phyloP scores from a whole-genome alignment of 179 eudicot species.

The Carnegiea gigantea region DNA sequence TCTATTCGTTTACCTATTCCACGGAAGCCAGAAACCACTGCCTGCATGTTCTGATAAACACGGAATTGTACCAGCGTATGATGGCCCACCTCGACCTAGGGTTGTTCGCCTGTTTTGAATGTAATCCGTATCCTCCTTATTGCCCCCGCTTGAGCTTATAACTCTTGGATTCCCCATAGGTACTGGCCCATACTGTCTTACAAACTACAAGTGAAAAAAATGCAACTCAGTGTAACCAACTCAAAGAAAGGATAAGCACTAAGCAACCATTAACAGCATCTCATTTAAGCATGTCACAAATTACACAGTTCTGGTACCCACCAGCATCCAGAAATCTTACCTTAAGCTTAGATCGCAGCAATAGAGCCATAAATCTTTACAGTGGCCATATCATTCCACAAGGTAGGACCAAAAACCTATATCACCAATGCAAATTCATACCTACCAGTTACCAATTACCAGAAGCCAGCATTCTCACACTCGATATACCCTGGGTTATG shows the following conservation, averaged over 20 bases:
- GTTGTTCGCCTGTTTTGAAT: constrained; percentile 26
- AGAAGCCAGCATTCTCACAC: not conserved
- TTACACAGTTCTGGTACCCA: not conserved
- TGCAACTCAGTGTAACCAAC: not conserved
- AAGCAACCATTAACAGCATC: not conserved
- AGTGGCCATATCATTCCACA: not conserved
- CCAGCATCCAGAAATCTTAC: not conserved
- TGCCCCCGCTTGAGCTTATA: constrained; percentile 24
- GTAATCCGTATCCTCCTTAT: constrained; percentile 34
- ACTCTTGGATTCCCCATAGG: constrained; percentile 26
- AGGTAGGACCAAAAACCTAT: not conserved
- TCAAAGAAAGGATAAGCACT: not conserved
- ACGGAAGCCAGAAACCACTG: constrained; percentile 48
- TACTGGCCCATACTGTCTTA: constrained; percentile 24
- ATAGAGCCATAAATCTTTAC: not conserved
- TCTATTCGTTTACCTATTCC: constrained; percentile 37
- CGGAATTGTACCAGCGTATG: constrained; percentile 16
- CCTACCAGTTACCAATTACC: not conserved
- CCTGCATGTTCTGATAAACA: constrained; percentile 33
- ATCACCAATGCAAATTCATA: not conserved
- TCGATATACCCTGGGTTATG: not conserved
- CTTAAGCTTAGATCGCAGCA: not conserved
- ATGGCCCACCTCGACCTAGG: constrained; percentile 17
- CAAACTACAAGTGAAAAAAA: constrained; percentile 33
- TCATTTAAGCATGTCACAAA: not conserved